Base-by-base conservation (phyloP, 176 grass and related monocot species). In the Paspalum notatum region DNA sequence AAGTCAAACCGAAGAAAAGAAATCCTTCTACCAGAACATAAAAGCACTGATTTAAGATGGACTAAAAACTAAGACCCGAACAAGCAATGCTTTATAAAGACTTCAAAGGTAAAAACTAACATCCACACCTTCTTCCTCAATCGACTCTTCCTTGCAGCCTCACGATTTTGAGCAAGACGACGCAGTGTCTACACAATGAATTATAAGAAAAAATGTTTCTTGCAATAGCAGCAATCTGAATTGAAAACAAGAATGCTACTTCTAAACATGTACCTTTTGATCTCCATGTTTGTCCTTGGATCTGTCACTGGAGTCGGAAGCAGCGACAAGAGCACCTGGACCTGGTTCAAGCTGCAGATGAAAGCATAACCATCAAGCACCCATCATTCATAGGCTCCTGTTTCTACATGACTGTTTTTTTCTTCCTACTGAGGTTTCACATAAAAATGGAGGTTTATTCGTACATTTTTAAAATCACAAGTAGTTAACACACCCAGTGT, bases 71-170 rank as follows among this genome's bases (percentile, higher is more conserved):
- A 83, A 70, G 11, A 81, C 80, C 6, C 13, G 47, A 65, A 68
- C 75, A 98, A 45, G 38, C 15, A 60, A 26, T 15, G 63, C 17
- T 62, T 50, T 49, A 48, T 60, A 27, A 69, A 40, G 20, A 72
- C 69, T 3, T 83, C 50, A 85, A 57, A 78, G 22, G 59, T 54
- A 75, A 79, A 12, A 79, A 66, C n/a, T 27, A 85, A 74, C 14
- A 80, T 87, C 5, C n/a, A 62, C 71, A 99, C 96, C 90, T 99
- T 99, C 84, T 99, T 99, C 75, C 96, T 95, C 85, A 99, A 90
- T 68, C 92, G 91, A 80, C 96, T 99, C 77, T 99, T 99, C 80
- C 96, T 93, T 71, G 96, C 96, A 77, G 96, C 96, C 71, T 99
- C 96, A 5, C 92, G 96, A 86, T 99, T 99, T 89, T 99, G 96